Evolutionary conservation across 345 rosid genomes (phyloP).

Genomic region (Eucalyptus marginata): DNA sequence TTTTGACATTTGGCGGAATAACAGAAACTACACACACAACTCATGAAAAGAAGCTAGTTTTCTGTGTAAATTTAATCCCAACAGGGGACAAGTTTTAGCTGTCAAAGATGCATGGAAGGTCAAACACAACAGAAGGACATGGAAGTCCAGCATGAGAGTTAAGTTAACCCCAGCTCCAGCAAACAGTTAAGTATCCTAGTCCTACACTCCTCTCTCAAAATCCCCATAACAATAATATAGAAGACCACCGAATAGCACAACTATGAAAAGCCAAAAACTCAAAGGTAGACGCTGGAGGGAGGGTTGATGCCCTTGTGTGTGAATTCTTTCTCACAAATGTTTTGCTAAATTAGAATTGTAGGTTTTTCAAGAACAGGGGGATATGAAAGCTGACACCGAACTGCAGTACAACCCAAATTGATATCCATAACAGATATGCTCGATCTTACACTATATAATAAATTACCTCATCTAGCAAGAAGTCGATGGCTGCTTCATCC

Average conservation of each 20-base stretch:
- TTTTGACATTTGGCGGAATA: background rate
- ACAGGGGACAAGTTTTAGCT: background rate
- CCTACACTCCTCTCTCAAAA: background rate
- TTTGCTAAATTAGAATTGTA: background rate
- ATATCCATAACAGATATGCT: background rate
- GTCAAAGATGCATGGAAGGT: background rate
- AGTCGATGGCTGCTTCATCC: constrained; percentile 86
- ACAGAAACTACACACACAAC: background rate
- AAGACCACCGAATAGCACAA: background rate
- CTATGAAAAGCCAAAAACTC: background rate
- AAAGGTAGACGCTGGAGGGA: background rate
- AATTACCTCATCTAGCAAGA: constrained; percentile 90
- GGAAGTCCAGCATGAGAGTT: background rate
- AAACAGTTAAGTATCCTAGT: background rate
- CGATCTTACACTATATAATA: background rate
- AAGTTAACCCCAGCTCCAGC: background rate
- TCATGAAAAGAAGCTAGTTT: background rate
- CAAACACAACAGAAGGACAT: background rate
- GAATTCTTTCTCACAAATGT: background rate
- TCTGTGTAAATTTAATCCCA: background rate
- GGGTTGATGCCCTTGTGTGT: background rate
- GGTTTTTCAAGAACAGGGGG: background rate
- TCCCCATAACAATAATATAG: background rate
- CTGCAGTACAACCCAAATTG: background rate
- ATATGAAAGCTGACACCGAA: background rate